Base-by-base conservation (phyloP, 805 yeast genomes). In the Candida succiphila region DNA sequence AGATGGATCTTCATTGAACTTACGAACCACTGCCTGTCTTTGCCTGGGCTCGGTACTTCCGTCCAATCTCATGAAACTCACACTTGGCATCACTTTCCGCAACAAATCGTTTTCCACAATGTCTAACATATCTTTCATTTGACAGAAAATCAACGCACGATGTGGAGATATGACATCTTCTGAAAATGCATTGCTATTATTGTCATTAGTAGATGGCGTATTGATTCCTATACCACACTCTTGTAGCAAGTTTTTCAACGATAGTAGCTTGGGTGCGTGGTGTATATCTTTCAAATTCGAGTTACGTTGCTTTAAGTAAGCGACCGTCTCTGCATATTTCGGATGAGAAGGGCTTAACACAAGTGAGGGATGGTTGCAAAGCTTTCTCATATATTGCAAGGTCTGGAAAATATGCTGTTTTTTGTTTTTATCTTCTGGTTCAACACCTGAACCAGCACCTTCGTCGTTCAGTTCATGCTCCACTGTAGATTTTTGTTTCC, bases 341-440 rank as follows among this genome's bases (percentile, higher is more conserved):
- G 96, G 96, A 60, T 87, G 96, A 36, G 69, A 72, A 4, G 82
- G 76, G 12, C 83, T 75, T 34, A 89, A 59, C 8, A 92, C 96
- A 39, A 92, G 69, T 3, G 95, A 80, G 4, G 98, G 98, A 58
- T 92, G 97, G 48, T 94, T 94, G 61, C 98, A 92, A 35, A 92
- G 65, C 55, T 92, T 92, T 44, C 98, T 72, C 96, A 92, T 86
- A 54, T 92, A 92, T 56, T 92, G 96, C 48, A 92, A 69, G 0
- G 95, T 96, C 54, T 92, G 97, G 78, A 92, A 92, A 40, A 94
- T 85, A 54, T 94, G 98, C 38, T 87, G 87, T 51, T 87, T 86
- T 8, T 58, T 63, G 4, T 63, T 51, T 35, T 52, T 51, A 23
- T 49, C 54, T n/a, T 45, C 53, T 7, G 44, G 48, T 6, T 35